Conservation (phyloP, 345 rosid genomes). For the Capsella bursapastoris region DNA sequence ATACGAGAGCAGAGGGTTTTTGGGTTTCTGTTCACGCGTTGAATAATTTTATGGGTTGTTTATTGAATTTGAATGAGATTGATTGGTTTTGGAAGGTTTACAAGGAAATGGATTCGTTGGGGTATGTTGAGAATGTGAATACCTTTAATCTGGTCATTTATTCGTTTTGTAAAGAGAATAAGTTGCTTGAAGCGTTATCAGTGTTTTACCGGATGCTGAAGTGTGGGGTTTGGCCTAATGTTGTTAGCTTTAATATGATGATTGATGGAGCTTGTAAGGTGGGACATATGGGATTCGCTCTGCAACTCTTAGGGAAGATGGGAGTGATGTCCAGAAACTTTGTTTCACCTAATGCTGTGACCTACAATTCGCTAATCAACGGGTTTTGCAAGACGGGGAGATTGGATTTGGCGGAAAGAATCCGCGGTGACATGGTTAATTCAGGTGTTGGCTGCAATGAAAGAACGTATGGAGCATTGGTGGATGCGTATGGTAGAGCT, state of each 20-base stretch:
- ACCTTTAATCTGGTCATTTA: conserved; percentile 67
- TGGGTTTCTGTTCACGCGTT: conserved; percentile 63
- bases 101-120: conserved; percentile 53
- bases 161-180: conserved; percentile 61
- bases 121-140: conserved; percentile 63
- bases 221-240: conserved; percentile 66
- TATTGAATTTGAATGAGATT: conserved; percentile 59
- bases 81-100: conserved; percentile 61
- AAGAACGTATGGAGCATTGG: conserved; percentile 71
- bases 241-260: conserved; percentile 72
- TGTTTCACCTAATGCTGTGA: conserved; percentile 59
- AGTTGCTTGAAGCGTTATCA: conserved; percentile 55
- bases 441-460: conserved; percentile 58
- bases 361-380: conserved; percentile 62
- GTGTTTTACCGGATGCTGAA: conserved; percentile 65
- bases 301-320: conserved; percentile 54
- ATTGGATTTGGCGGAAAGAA: conserved; percentile 51
- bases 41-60: conserved; percentile 70
- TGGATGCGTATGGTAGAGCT: conserved; percentile 62
- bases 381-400: conserved; percentile 67
- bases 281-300: conserved; percentile 51
- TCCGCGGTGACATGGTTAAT: conserved; percentile 54
- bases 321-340: conserved; percentile 50
- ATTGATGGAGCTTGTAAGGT: conserved; percentile 63
- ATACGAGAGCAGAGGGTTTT: conserved; percentile 47